A percentile compares a stretch with the other conserved stretches of the same genome.
These are phyloP conservation scores for Albifimbria verrucaria DNA, from an alignment of 2,329 filamentous ascomycete species.

Conservation along the genomic window DNA sequence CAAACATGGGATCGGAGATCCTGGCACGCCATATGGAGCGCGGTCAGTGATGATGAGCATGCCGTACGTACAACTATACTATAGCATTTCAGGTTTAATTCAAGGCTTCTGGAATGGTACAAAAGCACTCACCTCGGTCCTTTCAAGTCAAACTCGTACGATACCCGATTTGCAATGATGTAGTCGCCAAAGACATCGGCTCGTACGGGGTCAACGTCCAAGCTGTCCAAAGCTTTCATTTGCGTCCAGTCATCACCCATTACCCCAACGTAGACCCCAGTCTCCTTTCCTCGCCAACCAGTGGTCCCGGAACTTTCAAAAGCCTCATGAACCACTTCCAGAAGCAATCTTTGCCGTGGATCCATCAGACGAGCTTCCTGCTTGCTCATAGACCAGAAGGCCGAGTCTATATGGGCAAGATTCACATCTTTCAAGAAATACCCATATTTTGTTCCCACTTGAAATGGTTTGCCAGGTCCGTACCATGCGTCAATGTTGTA, in stretches of 20 bases:
- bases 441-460: slow-evolving; percentile 11
- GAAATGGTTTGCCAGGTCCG: slow-evolving; percentile 5
- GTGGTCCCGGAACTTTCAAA: slow-evolving; percentile 26
- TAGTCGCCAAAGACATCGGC: slow-evolving; percentile 16
- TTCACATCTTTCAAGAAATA: slow-evolving; percentile 21
- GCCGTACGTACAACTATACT: slow-evolving; percentile 28
- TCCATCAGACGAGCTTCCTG: slow-evolving; percentile 26
- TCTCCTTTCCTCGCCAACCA: slow-evolving; percentile 21
- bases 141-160: slow-evolving; percentile 34
- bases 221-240: neutral
- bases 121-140: slow-evolving; percentile 37
- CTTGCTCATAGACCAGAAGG: slow-evolving; percentile 19
- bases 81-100: neutral
- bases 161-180: slow-evolving; percentile 22
- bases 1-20: slow-evolving; percentile 19
- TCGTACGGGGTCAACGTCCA: neutral
- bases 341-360: slow-evolving; percentile 27
- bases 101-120: slow-evolving; percentile 2
- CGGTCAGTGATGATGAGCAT: slow-evolving; percentile 26
- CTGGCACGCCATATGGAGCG: slow-evolving; percentile 25
- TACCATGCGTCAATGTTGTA: slow-evolving; percentile 11
- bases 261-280: slow-evolving; percentile 26
- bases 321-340: slow-evolving; percentile 29
- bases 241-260: slow-evolving; percentile 11
- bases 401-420: slow-evolving; percentile 15